Evolutionary conservation across 176 grass and related monocot species (phyloP).

Genomic region (Bolboschoenus planiculmis): DNA sequence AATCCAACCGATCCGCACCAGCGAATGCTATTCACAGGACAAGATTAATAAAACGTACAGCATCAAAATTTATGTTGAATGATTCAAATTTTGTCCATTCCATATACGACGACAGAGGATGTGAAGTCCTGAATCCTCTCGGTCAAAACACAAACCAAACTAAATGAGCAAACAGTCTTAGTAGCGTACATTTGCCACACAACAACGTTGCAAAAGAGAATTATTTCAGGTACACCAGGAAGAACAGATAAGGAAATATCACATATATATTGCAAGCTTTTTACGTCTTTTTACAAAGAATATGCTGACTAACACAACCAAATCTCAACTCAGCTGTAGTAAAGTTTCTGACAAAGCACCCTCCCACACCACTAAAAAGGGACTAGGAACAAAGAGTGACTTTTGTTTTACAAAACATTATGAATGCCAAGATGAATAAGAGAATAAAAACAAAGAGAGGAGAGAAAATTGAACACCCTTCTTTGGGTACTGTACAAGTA

Average conservation of each 20-base stretch:
- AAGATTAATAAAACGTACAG: too few species aligned
- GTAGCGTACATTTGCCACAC: background rate
- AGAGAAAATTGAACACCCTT: constrained; percentile 3
- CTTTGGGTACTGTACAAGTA: constrained; percentile 22
- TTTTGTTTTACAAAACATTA: constrained; percentile 2
- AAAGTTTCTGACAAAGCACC: background rate
- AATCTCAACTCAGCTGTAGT: constrained; percentile 5
- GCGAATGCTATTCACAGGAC: too few species aligned
- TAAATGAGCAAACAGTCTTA: background rate
- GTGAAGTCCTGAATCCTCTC: too few species aligned
- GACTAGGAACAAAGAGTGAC: background rate
- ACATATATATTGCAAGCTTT: constrained; percentile 9
- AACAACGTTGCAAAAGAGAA: background rate
- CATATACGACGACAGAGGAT: too few species aligned
- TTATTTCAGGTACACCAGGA: background rate
- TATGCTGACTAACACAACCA: background rate
- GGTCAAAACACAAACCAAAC: background rate
- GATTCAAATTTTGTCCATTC: too few species aligned
- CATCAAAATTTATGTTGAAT: too few species aligned
- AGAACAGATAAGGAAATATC: background rate
- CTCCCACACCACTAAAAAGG: background rate
- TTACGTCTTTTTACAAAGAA: constrained; percentile 18
- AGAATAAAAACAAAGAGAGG: background rate
- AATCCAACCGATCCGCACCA: too few species aligned
- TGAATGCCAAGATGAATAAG: constrained; percentile 16